Conservation (phyloP, 768 basidiomycete species). For the Tephrocybe sp. region DNA sequence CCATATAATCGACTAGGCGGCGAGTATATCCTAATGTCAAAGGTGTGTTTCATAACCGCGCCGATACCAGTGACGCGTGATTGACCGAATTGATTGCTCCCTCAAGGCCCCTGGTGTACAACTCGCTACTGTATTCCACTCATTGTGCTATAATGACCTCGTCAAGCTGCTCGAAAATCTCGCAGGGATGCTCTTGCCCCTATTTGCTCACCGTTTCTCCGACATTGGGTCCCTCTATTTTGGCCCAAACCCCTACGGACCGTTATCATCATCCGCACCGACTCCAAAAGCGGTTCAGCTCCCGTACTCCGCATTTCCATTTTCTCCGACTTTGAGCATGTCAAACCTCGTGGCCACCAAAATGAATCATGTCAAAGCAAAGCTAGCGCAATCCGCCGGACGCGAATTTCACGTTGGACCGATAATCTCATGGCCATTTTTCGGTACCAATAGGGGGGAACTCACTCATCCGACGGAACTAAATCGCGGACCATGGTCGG, state of each 20-base stretch:
- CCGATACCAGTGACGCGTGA: conserved; percentile 4
- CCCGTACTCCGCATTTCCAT: conserved; percentile 42
- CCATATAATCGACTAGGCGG: conserved; percentile 83
- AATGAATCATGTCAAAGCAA: conserved; percentile 11
- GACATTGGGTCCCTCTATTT: conserved; percentile 74
- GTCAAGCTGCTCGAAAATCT: conserved; percentile 65
- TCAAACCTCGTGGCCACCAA: conserved; percentile 24
- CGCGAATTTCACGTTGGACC: conserved; percentile 64
- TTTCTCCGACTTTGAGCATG: conserved; percentile 38
- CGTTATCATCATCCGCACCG: conserved; percentile 32
- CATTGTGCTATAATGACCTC: conserved; percentile 63
- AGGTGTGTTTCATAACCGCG: conserved; percentile 43
- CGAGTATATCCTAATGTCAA: conserved; percentile 86
- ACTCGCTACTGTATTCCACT: conserved; percentile 67
- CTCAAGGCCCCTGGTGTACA: conserved; percentile 71
- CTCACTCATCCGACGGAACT: conserved; percentile 65
- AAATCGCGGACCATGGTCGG: conserved; percentile 77
- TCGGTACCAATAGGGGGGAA: conserved; percentile 79
- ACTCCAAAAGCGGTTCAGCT: conserved; percentile 43
- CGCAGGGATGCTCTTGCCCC: conserved; percentile 63
- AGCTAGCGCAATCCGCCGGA: conserved; percentile 13
- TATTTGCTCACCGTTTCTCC: conserved; percentile 76
- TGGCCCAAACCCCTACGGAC: conserved; percentile 38
- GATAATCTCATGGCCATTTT: conserved; percentile 90
- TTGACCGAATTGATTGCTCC: conserved; percentile 5